These are phyloP conservation scores for Fusarium lateritium DNA, from an alignment of 2,329 filamentous ascomycete genomes.

Conservation along the genomic window DNA sequence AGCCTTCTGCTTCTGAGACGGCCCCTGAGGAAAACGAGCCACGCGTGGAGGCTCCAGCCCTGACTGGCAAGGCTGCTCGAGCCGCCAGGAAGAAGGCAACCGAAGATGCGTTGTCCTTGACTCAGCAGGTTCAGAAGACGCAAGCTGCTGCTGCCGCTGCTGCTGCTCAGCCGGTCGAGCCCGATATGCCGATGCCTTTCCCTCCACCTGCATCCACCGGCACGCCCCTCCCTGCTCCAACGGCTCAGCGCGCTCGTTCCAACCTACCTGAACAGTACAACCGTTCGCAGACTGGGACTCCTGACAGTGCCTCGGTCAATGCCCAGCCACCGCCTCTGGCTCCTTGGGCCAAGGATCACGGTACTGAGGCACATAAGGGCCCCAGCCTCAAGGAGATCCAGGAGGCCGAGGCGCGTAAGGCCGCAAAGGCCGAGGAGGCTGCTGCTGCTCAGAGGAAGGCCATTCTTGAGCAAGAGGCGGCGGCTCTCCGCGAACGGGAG, in stretches of 20 bases:
- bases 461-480: slow-evolving; percentile 83
- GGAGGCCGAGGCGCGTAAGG: slow-evolving; percentile 93
- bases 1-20: slow-evolving; percentile 24
- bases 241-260: slow-evolving; percentile 86
- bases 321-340: slow-evolving; percentile 80
- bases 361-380: slow-evolving; percentile 79
- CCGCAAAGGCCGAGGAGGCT: slow-evolving; percentile 87
- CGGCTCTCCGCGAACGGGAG: slow-evolving; percentile 72
- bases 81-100: slow-evolving; percentile 53
- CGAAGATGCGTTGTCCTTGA: slow-evolving; percentile 74
- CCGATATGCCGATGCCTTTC: slow-evolving; percentile 82
- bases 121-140: slow-evolving; percentile 88
- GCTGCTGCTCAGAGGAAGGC: slow-evolving; percentile 84
- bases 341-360: slow-evolving; percentile 93
- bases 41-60: slow-evolving; percentile 24
- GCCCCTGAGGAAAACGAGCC: slow-evolving; percentile 31
- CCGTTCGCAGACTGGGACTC: slow-evolving; percentile 84
- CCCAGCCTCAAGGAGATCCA: slow-evolving; percentile 97
- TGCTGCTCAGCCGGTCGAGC: slow-evolving; percentile 63
- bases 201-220: slow-evolving; percentile 75
- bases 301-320: slow-evolving; percentile 63
- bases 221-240: slow-evolving; percentile 89
- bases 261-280: slow-evolving; percentile 83
- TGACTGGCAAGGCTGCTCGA: slow-evolving; percentile 48
- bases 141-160: slow-evolving; percentile 61